Evolutionary conservation across 805 yeast genomes (phyloP).

Genomic region (Sugiyamaella lignohabitans): DNA sequence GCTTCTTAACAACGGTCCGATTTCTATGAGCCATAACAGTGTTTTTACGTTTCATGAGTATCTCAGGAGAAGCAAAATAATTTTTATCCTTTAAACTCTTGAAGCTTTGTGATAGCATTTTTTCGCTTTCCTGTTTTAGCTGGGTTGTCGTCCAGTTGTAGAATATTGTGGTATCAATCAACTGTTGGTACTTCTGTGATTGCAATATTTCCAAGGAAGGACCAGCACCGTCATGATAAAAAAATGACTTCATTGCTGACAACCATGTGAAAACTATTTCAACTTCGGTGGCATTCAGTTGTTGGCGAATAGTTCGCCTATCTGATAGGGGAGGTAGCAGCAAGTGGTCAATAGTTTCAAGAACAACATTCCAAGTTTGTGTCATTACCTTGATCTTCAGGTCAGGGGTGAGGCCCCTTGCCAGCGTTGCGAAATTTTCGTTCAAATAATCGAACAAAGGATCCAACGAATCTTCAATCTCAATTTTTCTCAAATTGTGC

Average conservation of each 20-base stretch:
- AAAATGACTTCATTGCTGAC: conserved; percentile 61
- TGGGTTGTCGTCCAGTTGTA: conserved; percentile 47
- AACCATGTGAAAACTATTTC: conserved; percentile 71
- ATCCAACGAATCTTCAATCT: conserved; percentile 56
- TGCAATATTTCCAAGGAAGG: conserved; percentile 62
- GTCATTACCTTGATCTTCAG: conserved; percentile 60
- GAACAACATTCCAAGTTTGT: conserved; percentile 72
- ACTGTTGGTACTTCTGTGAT: conserved; percentile 55
- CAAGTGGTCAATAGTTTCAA: conserved; percentile 61
- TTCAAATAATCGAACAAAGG: conserved; percentile 73
- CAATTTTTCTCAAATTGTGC: conserved; percentile 23
- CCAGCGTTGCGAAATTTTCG: conserved; percentile 58
- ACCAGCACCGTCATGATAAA: conserved; percentile 76
- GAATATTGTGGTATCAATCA: conserved; percentile 56
- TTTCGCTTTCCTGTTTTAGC: conserved; percentile 53
- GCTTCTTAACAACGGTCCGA: conserved; percentile 44
- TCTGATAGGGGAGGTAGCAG: conserved; percentile 61
- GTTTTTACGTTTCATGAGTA: conserved; percentile 49
- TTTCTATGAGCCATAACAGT: conserved; percentile 73
- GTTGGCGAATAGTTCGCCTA: conserved; percentile 33
- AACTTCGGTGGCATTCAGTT: conserved; percentile 52
- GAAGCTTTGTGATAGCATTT: conserved; percentile 49
- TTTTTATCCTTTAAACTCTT: conserved; percentile 45
- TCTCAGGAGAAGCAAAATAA: conserved; percentile 36
- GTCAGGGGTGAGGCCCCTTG: conserved; percentile 49